These are phyloP conservation scores for Lepidopterella palustris DNA, from an alignment of 495 filamentous ascomycete species.

Conservation along the genomic window DNA sequence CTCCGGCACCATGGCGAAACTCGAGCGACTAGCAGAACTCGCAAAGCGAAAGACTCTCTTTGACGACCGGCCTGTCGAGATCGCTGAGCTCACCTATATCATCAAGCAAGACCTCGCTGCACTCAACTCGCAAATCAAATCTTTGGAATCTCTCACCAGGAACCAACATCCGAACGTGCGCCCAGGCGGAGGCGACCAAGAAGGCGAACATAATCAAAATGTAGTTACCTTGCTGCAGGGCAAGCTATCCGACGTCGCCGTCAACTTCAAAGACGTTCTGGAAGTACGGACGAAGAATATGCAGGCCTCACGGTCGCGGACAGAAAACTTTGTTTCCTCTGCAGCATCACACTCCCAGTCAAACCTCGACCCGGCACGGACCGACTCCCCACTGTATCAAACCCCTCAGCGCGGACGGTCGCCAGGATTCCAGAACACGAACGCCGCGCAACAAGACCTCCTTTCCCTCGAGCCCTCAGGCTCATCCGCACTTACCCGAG, in stretches of 20 bases:
- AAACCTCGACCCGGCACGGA: slow-evolving; percentile 42
- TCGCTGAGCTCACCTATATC: slow-evolving; percentile 89
- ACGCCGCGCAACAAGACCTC: slow-evolving; percentile 56
- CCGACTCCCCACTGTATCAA: slow-evolving; percentile 78
- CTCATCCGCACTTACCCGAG: slow-evolving; percentile 45
- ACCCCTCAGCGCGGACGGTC: slow-evolving; percentile 61
- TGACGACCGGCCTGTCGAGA: slow-evolving; percentile 92
- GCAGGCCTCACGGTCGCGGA: slow-evolving; percentile 82
- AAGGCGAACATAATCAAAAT: slow-evolving; percentile 96
- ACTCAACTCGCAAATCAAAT: slow-evolving; percentile 79
- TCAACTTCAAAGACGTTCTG: slow-evolving; percentile 94
- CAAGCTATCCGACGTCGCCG: slow-evolving; percentile 87
- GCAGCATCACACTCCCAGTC: slow-evolving; percentile 67
- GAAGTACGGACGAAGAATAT: slow-evolving; percentile 98
- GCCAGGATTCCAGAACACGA: slow-evolving; percentile 44
- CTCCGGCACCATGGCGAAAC: slow-evolving; percentile 83
- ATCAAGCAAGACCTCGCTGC: slow-evolving; percentile 96
- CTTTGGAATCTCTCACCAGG: slow-evolving; percentile 64
- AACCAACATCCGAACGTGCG: slow-evolving; percentile 61
- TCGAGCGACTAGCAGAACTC: slow-evolving; percentile 86
- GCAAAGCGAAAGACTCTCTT: slow-evolving; percentile 96
- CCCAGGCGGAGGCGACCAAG: slow-evolving; percentile 59
- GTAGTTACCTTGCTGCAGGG: slow-evolving; percentile 89
- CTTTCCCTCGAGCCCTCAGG: slow-evolving; percentile 69
- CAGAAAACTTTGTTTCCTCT: slow-evolving; percentile 92